Conservation (phyloP, 164 flowering plant genomes). For the Paratinospora sagittata region DNA sequence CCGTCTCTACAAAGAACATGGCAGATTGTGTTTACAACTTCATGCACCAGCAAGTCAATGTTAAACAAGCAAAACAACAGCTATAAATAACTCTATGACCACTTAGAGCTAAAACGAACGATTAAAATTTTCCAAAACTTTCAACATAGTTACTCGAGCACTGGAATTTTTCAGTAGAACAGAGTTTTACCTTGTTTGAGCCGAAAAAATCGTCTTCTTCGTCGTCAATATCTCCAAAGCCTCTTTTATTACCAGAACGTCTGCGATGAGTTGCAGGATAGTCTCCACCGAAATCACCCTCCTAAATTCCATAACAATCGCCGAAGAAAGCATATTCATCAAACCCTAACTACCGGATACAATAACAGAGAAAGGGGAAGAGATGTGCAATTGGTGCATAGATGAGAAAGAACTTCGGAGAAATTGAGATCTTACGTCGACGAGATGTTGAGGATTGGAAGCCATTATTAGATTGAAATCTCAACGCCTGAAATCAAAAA, state of each 20-base stretch:
- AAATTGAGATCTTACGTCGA: conserved; percentile 37
- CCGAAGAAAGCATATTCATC: not conserved
- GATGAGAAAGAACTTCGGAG: not conserved
- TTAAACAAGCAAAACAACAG: not conserved
- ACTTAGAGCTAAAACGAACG: not conserved
- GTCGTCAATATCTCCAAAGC: conserved; percentile 89
- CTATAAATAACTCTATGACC: not conserved
- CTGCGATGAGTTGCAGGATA: conserved; percentile 41
- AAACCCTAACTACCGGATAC: conserved; percentile 3
- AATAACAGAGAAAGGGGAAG: not conserved
- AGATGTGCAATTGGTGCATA: not conserved
- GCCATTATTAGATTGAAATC: conserved; percentile 31
- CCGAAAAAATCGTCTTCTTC: conserved; percentile 91
- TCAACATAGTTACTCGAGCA: not conserved
- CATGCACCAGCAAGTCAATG: not conserved
- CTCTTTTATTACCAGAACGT: conserved; percentile 70
- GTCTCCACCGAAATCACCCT: conserved; percentile 87
- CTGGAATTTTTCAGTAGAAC: not conserved
- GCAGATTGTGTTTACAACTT: not conserved
- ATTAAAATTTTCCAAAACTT: not conserved
- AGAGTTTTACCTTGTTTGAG: conserved; percentile 54
- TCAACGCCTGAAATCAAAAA: conserved; percentile 11
- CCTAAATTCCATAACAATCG: conserved; percentile 29
- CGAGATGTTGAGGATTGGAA: conserved; percentile 31
- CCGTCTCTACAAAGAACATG: not conserved